Evolutionary conservation across 495 filamentous ascomycete species (phyloP), one percentile per base, ranked within the genome.

Genomic region (Aspergillus mulundensis): DNA sequence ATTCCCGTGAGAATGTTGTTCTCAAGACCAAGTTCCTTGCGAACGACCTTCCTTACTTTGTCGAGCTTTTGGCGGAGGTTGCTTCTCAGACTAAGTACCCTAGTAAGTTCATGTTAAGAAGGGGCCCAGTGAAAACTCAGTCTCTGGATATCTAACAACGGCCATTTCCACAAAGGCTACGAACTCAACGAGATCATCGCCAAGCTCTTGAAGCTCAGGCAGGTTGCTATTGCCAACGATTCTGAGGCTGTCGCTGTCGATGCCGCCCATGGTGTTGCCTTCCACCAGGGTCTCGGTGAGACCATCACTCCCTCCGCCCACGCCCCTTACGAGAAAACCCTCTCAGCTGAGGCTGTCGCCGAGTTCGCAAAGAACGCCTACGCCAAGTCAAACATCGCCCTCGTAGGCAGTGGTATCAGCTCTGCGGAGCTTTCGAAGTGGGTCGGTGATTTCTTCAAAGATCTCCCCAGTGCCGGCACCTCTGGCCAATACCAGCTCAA

Each of bases 11-110:
- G 77, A 92, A 92, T 63, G 74, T 99, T 56, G 84, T 97, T 61
- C 75, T 97, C 63, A 84, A 89, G 70, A 88, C 94, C 68, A 96
- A 90, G 73, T 97, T 97, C 81, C 82, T 99, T 54, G 82, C 91
- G 68, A 85, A 92, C 66, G 91, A 99, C 62, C 84, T 99, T 57
- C 92, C 94, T 59, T 99, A 97, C 84, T 99, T 96, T 75, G 83
- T 90, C 68, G 94, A 99, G 80, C 79, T 97, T 60, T 82, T 99
- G 62, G 91, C 85, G 52, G 94, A 99, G 77, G 88, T 97, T 68
- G 79, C 94, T 59, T 84, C 86, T 52, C 77, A 88, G 72, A 93
- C 95, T 52, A 91, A 88, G 71, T 99, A 87, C 67, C 81, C 82
- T 54, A 80, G 90, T 95, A 78, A 78, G 85, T 68, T 21, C 20